Evolutionary conservation across 2,329 filamentous ascomycete species (phyloP), one percentile per base, ranked within the genome.

Genomic region (Blumeria hordei): DNA sequence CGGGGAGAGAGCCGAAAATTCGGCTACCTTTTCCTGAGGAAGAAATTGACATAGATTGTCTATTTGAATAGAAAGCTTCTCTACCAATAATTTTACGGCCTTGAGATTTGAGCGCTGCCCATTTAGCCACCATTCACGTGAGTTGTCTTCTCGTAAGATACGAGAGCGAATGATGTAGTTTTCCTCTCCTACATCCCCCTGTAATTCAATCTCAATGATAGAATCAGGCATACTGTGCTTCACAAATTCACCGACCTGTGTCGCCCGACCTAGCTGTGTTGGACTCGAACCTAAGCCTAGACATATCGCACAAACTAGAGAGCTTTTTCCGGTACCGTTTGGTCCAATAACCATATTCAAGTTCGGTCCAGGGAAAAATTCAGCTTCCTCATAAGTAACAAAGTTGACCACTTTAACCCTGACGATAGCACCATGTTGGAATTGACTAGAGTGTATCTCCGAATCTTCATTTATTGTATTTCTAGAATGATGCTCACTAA

Each of bases 291-390:
- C 92, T 32, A 98, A 71, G 2, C 92, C 92, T 12, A 98, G 70
- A 64, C 92, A 96, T 61, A 98, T 94, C 47, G 92, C 92, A 68
- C 92, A 98, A 45, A 98, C 90, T 32, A 98, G 74, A 0, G 92
- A 95, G 69, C 90, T 96, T 69, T 98, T 98, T 55, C 92, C 92
- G 0, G 92, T 96, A 36, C 92, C 92, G 64, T 98, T 98, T n/a
- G 92, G 92, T 0, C 92, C 92, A 61, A 98, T 94, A 54, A 98
- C 82, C 90, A 98, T 96, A 66, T 98, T 98, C 64, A 98, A 69
- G 65, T 85, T 90, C 0, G 92, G 90, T 0, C 92, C 92, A 11
- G 88, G 87, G 57, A 83, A 78, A 67, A 96, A 95, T 60, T 94
- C 88, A 55, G 88, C 90, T 54, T 82, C 80, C 53, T 85, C 88